A percentile compares a stretch with the other conserved stretches of the same genome.
These are phyloP conservation scores for Lentinula boryana DNA, from an alignment of 768 basidiomycete genomes.

Conservation along the genomic window DNA sequence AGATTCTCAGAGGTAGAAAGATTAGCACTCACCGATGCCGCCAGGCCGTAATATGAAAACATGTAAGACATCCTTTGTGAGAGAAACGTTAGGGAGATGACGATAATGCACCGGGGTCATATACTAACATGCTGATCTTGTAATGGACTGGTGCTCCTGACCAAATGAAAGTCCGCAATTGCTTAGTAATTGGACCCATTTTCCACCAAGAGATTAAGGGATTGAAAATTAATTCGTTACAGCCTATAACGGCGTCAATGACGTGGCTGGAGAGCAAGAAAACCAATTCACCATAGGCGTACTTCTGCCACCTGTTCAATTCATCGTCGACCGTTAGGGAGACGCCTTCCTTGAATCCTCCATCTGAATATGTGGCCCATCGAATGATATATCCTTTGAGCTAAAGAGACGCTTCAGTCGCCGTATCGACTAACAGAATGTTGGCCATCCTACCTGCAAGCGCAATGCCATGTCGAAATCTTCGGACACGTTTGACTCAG, in stretches of 20 bases:
- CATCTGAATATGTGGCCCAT: slow-evolving; percentile 81
- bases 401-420: slow-evolving; percentile 13
- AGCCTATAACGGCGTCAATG: slow-evolving; percentile 31
- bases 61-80: slow-evolving; percentile 46
- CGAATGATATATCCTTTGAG: slow-evolving; percentile 70
- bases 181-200: slow-evolving; percentile 78
- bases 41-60: slow-evolving; percentile 36
- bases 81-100: background rate
- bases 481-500: slow-evolving; percentile 76
- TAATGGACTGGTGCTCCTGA: slow-evolving; percentile 73
- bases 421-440: too few species aligned
- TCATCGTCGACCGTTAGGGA: slow-evolving; percentile 88
- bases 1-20: background rate
- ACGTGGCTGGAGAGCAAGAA: background rate
- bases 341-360: slow-evolving; percentile 89
- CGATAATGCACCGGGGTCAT: too few species aligned
- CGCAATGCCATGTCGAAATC: slow-evolving; percentile 80
- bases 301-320: slow-evolving; percentile 90
- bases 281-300: slow-evolving; percentile 55
- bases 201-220: slow-evolving; percentile 75
- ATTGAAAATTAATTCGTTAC: slow-evolving; percentile 80
- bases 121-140: slow-evolving; percentile 59
- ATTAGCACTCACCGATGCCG: slow-evolving; percentile 1
- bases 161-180: slow-evolving; percentile 74
- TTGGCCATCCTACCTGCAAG: slow-evolving; percentile 32